phyloP scores from a whole-genome alignment of 495 filamentous ascomycete species.

The Aspergillus campestris region DNA sequence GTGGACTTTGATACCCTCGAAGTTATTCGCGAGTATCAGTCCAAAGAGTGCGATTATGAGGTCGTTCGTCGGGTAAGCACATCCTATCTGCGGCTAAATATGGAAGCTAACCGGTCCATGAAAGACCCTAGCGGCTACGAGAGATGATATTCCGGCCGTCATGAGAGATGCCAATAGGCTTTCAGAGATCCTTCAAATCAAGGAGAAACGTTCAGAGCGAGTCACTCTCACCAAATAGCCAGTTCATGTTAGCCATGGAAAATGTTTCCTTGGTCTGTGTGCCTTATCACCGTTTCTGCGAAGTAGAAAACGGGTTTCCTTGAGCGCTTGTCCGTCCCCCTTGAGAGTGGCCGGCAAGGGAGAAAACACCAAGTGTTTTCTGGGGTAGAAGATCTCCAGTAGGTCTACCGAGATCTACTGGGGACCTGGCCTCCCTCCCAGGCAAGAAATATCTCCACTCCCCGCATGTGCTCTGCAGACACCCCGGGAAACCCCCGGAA shows the following conservation, averaged over 20 bases:
- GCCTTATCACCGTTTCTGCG: too few relatives aligned
- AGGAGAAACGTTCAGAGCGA: conserved; percentile 49
- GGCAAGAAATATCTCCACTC: too few relatives aligned
- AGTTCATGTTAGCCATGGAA: background rate
- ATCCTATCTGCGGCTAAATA: background rate
- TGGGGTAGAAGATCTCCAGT: too few relatives aligned
- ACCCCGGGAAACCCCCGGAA: too few relatives aligned
- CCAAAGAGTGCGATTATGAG: conserved; percentile 71
- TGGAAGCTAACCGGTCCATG: conserved; percentile 8
- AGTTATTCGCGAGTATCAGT: conserved; percentile 82
- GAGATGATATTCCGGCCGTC: conserved; percentile 67
- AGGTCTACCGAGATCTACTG: too few relatives aligned
- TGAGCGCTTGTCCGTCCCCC: too few relatives aligned
- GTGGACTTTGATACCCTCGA: conserved; percentile 77
- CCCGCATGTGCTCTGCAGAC: too few relatives aligned
- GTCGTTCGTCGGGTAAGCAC: conserved; percentile 60
- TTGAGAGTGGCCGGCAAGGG: too few relatives aligned
- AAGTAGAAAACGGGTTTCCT: too few relatives aligned
- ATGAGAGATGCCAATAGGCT: conserved; percentile 79
- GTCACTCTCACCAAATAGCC: conserved; percentile 11
- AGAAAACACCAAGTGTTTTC: too few relatives aligned
- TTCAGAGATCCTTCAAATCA: conserved; percentile 60
- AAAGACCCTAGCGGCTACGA: conserved; percentile 59
- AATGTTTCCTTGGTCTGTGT: too few relatives aligned
- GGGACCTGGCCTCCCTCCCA: too few relatives aligned